Evolutionary conservation across 1,284 basidiomycete species (phyloP).

Genomic region (Rhizoctonia solani): DNA sequence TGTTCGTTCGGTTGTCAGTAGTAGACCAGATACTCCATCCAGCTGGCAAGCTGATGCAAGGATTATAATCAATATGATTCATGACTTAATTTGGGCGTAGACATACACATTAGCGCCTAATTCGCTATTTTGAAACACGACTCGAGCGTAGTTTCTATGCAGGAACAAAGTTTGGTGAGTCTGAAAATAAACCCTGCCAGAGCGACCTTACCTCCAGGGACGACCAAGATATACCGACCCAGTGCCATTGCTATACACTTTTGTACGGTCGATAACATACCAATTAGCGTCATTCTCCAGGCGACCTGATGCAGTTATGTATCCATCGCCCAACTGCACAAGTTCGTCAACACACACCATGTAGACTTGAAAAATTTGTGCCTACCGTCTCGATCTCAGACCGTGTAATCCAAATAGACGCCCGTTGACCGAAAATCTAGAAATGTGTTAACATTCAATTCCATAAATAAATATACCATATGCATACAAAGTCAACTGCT

Average conservation of each 20-base stretch:
- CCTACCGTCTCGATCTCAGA: constrained; percentile 35
- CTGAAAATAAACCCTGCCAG: background rate
- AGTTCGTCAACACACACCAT: background rate
- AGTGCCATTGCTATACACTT: constrained; percentile 28
- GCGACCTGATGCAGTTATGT: constrained; percentile 39
- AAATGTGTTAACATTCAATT: background rate
- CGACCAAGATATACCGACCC: constrained; percentile 32
- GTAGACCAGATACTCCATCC: constrained; percentile 39
- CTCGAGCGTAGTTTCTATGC: constrained; percentile 38
- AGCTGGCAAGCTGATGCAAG: constrained; percentile 20
- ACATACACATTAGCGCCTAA: constrained; percentile 11
- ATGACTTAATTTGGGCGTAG: background rate
- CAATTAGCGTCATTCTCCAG: constrained; percentile 37
- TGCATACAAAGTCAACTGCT: constrained; percentile 37
- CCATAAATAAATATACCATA: background rate
- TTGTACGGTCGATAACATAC: constrained; percentile 39
- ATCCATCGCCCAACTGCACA: constrained; percentile 37
- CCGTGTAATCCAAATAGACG: constrained; percentile 38
- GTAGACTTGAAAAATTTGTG: background rate
- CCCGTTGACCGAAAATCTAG: constrained; percentile 36
- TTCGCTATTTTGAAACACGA: constrained; percentile 39
- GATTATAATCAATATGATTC: background rate
- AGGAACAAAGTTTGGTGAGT: background rate
- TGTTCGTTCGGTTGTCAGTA: constrained; percentile 37
- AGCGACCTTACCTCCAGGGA: constrained; percentile 28